Evolutionary conservation across 75 land plant genomes (phyloP).

Genomic region (Picea sitchensis): DNA sequence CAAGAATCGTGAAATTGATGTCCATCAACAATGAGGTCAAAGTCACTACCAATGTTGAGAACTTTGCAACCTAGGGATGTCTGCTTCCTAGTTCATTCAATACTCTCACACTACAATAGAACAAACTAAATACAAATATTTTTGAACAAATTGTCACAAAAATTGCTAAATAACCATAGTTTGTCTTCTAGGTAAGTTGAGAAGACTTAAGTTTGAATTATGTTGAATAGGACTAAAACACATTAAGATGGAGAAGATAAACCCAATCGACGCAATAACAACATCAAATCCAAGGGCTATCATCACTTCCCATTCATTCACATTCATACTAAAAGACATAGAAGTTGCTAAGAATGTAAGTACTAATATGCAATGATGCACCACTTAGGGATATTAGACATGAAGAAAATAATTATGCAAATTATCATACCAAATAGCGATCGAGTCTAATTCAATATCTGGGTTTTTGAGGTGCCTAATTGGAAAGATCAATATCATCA

Average conservation of each 20-base stretch:
- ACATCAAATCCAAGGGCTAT: conserved; percentile 63
- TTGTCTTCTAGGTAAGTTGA: not conserved
- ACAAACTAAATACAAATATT: too few relatives aligned
- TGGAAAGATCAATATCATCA: conserved; percentile 57
- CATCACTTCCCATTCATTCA: conserved; percentile 29
- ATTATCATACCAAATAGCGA: conserved; percentile 61
- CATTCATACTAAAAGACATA: conserved; percentile 21
- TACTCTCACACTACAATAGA: conserved; percentile 28
- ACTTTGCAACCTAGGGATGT: conserved; percentile 25
- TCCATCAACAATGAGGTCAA: conserved; percentile 23
- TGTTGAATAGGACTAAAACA: too few relatives aligned
- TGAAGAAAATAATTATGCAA: not conserved
- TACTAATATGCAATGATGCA: not conserved
- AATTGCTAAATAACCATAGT: not conserved
- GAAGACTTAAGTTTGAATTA: too few relatives aligned
- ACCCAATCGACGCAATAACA: conserved; percentile 40
- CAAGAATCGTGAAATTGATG: conserved; percentile 4
- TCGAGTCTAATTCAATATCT: conserved; percentile 62
- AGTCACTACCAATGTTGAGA: conserved; percentile 23
- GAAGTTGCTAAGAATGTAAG: not conserved
- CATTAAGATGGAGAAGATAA: not conserved
- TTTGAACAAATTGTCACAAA: too few relatives aligned
- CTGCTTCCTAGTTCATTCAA: conserved; percentile 64
- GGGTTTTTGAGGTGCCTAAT: conserved; percentile 64
- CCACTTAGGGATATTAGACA: not conserved